These are phyloP conservation scores for Colletotrichum graminicola DNA, from an alignment of 2,329 filamentous ascomycete species.

Conservation along the genomic window DNA sequence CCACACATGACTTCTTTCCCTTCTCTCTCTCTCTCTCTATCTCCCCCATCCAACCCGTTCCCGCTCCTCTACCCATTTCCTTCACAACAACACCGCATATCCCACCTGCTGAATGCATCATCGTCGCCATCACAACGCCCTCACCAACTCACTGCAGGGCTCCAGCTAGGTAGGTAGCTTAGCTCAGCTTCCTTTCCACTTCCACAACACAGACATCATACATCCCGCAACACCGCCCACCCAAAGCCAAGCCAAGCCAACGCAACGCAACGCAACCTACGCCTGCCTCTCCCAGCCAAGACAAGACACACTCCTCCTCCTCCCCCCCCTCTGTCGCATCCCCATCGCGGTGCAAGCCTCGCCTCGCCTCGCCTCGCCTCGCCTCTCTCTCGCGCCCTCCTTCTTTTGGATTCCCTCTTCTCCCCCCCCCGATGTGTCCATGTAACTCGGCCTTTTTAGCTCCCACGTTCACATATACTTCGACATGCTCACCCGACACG, in stretches of 20 bases:
- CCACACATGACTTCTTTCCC: background rate
- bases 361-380: too few species aligned
- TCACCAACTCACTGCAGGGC: background rate
- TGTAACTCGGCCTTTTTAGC: slow-evolving; percentile 12
- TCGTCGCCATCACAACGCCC: slow-evolving; percentile 5
- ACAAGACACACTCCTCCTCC: too few species aligned
- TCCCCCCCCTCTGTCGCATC: background rate
- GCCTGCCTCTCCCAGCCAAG: background rate
- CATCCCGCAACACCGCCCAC: slow-evolving; percentile 11
- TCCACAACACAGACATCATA: background rate
- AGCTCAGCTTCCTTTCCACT: slow-evolving; percentile 3
- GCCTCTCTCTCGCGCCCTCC: too few species aligned
- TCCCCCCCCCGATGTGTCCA: background rate
- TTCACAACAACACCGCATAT: background rate
- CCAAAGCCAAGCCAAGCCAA: background rate
- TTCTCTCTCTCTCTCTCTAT: background rate
- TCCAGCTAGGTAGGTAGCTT: background rate
- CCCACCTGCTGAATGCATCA: background rate
- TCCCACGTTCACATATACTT: slow-evolving; percentile 17
- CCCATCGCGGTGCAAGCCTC: slow-evolving; percentile 5
- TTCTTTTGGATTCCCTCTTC: background rate
- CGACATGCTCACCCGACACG: background rate
- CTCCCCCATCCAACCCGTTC: background rate
- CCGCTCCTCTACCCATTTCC: background rate
- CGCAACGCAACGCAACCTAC: background rate